These are phyloP conservation scores for Benincasa hispida DNA, from an alignment of 306 rosid species.

Conservation along the genomic window DNA sequence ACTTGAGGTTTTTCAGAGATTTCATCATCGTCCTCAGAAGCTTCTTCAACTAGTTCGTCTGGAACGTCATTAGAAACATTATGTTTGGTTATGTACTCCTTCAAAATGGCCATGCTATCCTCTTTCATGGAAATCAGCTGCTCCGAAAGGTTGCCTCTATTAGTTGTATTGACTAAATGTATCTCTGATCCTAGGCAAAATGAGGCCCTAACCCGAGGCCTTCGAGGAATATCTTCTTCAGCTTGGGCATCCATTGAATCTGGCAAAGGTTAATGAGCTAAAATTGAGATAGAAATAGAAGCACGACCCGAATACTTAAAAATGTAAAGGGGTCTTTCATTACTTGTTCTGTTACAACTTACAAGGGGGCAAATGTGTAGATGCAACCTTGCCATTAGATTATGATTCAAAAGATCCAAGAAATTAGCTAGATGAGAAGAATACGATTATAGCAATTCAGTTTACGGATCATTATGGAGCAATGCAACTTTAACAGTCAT, in stretches of 20 bases:
- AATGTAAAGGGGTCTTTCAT: not conserved
- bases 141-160: constrained; percentile 43
- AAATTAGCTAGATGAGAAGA: too few relatives aligned
- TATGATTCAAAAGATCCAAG: not conserved
- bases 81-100: constrained; percentile 75
- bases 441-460: too few relatives aligned
- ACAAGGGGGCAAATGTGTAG: too few relatives aligned
- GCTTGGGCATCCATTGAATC: constrained; percentile 37
- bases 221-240: constrained; percentile 19
- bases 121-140: constrained; percentile 56
- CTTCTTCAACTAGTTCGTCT: constrained; percentile 49
- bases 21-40: constrained; percentile 57
- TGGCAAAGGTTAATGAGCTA: constrained; percentile 7
- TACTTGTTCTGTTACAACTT: not conserved
- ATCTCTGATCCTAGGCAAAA: constrained; percentile 52
- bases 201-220: constrained; percentile 35
- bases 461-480: too few relatives aligned
- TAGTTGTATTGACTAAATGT: constrained; percentile 26
- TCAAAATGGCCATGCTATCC: constrained; percentile 58
- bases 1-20: constrained; percentile 31
- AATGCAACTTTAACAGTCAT: too few relatives aligned
- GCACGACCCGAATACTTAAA: not conserved
- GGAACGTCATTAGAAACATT: constrained; percentile 77
- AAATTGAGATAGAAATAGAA: not conserved
- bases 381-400: not conserved